Conservation (phyloP, 371 early-diverging fungal genomes). For the Nematocida ausubeli region DNA sequence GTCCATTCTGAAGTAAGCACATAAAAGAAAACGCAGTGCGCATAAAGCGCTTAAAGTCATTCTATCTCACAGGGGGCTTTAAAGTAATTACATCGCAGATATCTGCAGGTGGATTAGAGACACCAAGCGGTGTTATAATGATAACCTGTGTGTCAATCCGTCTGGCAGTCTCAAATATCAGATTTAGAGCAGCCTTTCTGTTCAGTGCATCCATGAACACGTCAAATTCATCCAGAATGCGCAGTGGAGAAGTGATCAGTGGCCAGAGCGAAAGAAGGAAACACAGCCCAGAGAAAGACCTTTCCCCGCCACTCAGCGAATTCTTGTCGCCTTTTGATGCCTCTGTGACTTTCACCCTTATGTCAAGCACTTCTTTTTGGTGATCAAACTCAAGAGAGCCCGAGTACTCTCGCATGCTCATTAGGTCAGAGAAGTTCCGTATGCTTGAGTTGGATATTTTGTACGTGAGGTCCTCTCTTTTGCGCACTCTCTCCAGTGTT, state of each 20-base stretch:
- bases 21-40: too few relatives aligned
- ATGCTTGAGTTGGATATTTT: conserved; percentile 53
- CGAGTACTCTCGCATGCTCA: conserved; percentile 73
- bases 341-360: conserved; percentile 69
- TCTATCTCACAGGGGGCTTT: conserved; percentile 39
- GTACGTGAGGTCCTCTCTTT: conserved; percentile 62
- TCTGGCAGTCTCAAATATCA: conserved; percentile 59
- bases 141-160: conserved; percentile 62
- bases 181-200: conserved; percentile 64
- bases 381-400: conserved; percentile 80
- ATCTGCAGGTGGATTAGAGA: conserved; percentile 55
- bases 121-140: conserved; percentile 66
- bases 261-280: conserved; percentile 91
- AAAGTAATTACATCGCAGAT: conserved; percentile 62
- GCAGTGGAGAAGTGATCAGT: conserved; percentile 81
- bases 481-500: conserved; percentile 53
- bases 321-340: conserved; percentile 57
- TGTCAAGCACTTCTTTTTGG: conserved; percentile 70
- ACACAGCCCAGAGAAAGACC: conserved; percentile 92
- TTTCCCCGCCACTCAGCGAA: conserved; percentile 92
- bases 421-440: conserved; percentile 57
- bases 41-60: too few relatives aligned
- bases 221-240: conserved; percentile 97
- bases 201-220: conserved; percentile 83
- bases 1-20: too few relatives aligned